Base-by-base conservation (phyloP, 495 filamentous ascomycete genomes). In the Penicillium lagena region DNA sequence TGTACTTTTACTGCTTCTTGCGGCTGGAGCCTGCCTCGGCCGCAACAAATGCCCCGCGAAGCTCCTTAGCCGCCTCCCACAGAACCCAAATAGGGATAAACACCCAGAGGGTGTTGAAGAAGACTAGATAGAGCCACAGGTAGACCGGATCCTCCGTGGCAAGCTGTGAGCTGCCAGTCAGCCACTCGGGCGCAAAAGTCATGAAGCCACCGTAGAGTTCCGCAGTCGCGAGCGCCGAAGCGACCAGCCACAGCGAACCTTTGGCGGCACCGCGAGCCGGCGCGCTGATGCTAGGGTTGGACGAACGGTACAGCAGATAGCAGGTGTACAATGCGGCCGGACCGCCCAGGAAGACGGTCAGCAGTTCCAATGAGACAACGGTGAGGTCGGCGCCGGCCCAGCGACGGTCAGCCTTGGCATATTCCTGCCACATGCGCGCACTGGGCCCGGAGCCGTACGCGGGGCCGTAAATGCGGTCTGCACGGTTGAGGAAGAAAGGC, bases 141-240 rank as follows among this genome's bases (percentile, higher is more conserved):
- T 90, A 95, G 75, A 96, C 90, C 49, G 79, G 85, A 53, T 94
- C 90, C 46, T 77, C 80, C 0, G 80, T 85, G 52, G 90, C 82
- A 52, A 97, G 72, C 62, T 88, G 88, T 47, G 78, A 62, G 46
- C 73, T 86, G 2, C 82, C 86, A 4, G 76, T 84, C 43, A 97
- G 64, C 90, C 90, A 97, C 69, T 97, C 91, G 11, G 91, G 91
- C 51, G 79, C 83, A 67, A 97, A 97, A 0, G 91, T 97, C 87
- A 97, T 96, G 60, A 85, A 96, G 73, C 87, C 89, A 32, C 91
- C 91, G 67, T 97, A 97, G 10, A 97, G 60, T 71, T 97, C 91
- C n/a, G 80, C 89, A 7, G 87, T 91, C n/a, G 90, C 90, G 40
- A 96, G 62, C 17, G 89, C 75, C 27, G 78, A 75, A 61, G 89